Conservation (phyloP, 2,329 filamentous ascomycete species). For the Parastagonospora avenae region DNA sequence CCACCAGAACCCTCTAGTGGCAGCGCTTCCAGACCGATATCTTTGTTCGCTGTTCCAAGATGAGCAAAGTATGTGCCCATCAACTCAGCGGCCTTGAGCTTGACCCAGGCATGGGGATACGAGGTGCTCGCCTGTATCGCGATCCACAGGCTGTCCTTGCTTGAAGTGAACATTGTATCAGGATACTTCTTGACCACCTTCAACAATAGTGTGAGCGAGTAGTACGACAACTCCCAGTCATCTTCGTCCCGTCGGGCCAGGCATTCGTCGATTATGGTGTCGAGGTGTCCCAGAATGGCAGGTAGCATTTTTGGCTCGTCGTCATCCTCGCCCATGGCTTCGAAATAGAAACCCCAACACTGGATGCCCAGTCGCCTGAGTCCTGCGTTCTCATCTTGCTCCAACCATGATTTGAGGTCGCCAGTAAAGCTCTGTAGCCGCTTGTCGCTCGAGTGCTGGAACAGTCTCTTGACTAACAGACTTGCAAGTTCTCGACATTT, state of each 20-base stretch:
- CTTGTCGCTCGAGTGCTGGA: constrained; percentile 76
- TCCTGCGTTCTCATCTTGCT: constrained; percentile 72
- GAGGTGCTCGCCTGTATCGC: constrained; percentile 71
- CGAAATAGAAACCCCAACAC: constrained; percentile 82
- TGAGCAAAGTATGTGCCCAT: constrained; percentile 80
- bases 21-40: constrained; percentile 58
- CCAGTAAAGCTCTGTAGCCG: constrained; percentile 71
- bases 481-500: constrained; percentile 84
- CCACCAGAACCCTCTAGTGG: constrained; percentile 74
- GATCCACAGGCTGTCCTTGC: constrained; percentile 71
- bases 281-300: constrained; percentile 59
- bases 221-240: constrained; percentile 76
- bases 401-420: constrained; percentile 76
- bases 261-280: constrained; percentile 58
- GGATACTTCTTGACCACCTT: constrained; percentile 72
- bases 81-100: constrained; percentile 75
- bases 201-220: constrained; percentile 70
- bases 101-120: constrained; percentile 74
- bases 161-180: constrained; percentile 63
- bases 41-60: constrained; percentile 69
- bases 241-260: constrained; percentile 57
- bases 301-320: constrained; percentile 69
- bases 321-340: constrained; percentile 59
- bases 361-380: constrained; percentile 77
- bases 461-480: constrained; percentile 78